Percentiles rank a stretch among this genome's conserved stretches.
These are phyloP conservation scores for Linnemannia schmuckeri DNA, from an alignment of 192 early-diverging fungal species.

Conservation along the genomic window DNA sequence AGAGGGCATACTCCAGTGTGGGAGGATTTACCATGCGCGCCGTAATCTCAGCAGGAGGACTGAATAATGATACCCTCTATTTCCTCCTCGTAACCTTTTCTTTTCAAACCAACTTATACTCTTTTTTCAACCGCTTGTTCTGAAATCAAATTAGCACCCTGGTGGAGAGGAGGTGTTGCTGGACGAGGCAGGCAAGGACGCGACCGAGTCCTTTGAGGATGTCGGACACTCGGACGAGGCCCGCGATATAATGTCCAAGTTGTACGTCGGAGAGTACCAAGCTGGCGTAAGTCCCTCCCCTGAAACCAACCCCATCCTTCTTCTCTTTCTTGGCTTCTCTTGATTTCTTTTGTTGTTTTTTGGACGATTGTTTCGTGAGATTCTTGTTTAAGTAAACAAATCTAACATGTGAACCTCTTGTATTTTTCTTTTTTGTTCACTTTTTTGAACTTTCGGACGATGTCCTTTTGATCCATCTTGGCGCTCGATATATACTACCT, in stretches of 20 bases:
- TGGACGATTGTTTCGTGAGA: background rate
- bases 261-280: conserved; percentile 81
- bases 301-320: background rate
- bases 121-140: background rate
- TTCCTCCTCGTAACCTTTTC: background rate
- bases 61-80: background rate
- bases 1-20: too few species aligned
- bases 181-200: conserved; percentile 87
- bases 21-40: too few species aligned
- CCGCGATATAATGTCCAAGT: conserved; percentile 82
- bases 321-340: background rate
- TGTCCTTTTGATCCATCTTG: background rate
- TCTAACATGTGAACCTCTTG: background rate
- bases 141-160: conserved; percentile 76
- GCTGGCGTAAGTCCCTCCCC: conserved; percentile 33
- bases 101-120: background rate
- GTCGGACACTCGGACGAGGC: conserved; percentile 97
- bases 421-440: conserved; percentile 1
- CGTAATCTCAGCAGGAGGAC: too few species aligned
- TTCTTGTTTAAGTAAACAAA: conserved; percentile 44
- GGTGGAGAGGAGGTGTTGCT: conserved; percentile 92
- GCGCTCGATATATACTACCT: background rate
- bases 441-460: background rate
- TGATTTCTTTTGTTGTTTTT: background rate
- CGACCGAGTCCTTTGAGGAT: conserved; percentile 94